These are phyloP conservation scores for Termitomyces sp. DNA, from an alignment of 768 basidiomycete genomes.

Conservation along the genomic window DNA sequence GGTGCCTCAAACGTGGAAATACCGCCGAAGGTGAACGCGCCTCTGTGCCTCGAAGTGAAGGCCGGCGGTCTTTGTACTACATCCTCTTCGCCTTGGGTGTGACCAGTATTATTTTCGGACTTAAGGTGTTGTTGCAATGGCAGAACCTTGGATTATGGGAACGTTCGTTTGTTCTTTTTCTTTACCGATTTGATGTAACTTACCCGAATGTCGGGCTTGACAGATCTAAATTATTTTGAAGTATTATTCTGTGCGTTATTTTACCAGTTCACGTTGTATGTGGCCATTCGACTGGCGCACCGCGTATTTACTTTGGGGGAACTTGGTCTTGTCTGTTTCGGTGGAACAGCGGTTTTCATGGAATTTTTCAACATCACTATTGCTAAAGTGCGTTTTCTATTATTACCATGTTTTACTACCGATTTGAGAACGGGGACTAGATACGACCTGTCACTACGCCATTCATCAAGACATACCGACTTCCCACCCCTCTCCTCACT, in stretches of 20 bases:
- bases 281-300: slow-evolving; percentile 84
- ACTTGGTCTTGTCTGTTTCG: slow-evolving; percentile 82
- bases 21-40: slow-evolving; percentile 63
- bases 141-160: slow-evolving; percentile 58
- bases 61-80: slow-evolving; percentile 55
- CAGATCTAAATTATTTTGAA: slow-evolving; percentile 80
- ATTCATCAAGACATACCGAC: slow-evolving; percentile 86
- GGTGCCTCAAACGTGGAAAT: slow-evolving; percentile 29
- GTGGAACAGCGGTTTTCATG: slow-evolving; percentile 80
- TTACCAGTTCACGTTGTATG: slow-evolving; percentile 89
- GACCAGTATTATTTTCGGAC: slow-evolving; percentile 40
- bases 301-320: slow-evolving; percentile 96
- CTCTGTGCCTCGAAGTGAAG: slow-evolving; percentile 75
- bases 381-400: slow-evolving; percentile 53
- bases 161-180: slow-evolving; percentile 37
- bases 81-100: slow-evolving; percentile 55
- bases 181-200: background rate
- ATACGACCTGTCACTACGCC: slow-evolving; percentile 76
- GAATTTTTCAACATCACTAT: slow-evolving; percentile 84
- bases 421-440: slow-evolving; percentile 30
- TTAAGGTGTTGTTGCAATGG: slow-evolving; percentile 40
- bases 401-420: background rate
- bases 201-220: background rate
- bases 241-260: slow-evolving; percentile 67
- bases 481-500: slow-evolving; percentile 86